Conservation (phyloP, 768 basidiomycete species). For the Pholiota microspora region DNA sequence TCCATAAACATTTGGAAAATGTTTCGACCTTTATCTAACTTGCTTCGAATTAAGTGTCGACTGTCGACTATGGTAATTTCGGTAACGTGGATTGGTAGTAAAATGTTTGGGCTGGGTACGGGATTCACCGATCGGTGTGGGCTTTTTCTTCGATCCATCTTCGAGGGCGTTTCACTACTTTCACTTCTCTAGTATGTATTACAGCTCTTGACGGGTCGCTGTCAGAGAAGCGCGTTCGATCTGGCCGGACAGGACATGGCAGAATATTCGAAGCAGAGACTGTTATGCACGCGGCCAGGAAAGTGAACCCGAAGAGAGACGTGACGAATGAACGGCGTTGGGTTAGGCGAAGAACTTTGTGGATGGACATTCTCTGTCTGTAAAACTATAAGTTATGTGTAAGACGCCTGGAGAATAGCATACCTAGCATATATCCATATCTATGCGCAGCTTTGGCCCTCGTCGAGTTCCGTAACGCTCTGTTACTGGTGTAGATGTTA, state of each 20-base stretch:
- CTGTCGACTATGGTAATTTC: too few relatives aligned
- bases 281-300: constrained; percentile 73
- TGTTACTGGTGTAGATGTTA: constrained; percentile 6
- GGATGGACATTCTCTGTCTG: constrained; percentile 52
- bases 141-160: constrained; percentile 82
- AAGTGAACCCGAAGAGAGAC: constrained; percentile 78
- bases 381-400: background rate
- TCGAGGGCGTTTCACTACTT: constrained; percentile 58
- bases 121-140: constrained; percentile 27
- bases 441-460: constrained; percentile 10
- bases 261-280: constrained; percentile 78
- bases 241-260: constrained; percentile 73
- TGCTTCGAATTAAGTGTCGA: background rate
- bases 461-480: constrained; percentile 3
- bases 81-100: too few relatives aligned
- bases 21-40: constrained; percentile 4
- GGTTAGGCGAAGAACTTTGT: constrained; percentile 58
- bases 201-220: constrained; percentile 30
- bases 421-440: constrained; percentile 26
- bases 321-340: constrained; percentile 74
- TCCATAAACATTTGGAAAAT: constrained; percentile 23
- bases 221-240: constrained; percentile 60
- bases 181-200: constrained; percentile 36
- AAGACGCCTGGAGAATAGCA: background rate
- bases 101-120: too few relatives aligned